Base-by-base conservation (phyloP, 1,284 basidiomycete genomes). In the Meripilus lineatus region DNA sequence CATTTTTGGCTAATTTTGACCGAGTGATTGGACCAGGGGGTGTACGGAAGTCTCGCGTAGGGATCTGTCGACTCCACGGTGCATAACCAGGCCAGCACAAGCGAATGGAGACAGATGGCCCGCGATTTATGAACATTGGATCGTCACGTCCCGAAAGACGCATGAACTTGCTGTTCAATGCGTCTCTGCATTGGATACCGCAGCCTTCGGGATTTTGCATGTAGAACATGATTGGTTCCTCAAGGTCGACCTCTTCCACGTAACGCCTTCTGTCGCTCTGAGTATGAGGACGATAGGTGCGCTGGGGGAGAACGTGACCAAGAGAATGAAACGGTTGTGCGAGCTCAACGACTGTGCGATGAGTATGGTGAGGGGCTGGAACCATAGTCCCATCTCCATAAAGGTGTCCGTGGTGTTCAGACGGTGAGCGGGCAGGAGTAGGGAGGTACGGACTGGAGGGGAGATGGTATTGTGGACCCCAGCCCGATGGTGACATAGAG, bases 71-170 rank as follows among this genome's bases (percentile, higher is more conserved):
- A 46, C 79, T 83, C 83, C 83, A 88, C 32, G 75, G 69, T n/a
- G 75, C 66, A 52, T 86, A 87, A 0, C 84, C 83, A 5, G 82
- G 82, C 84, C 85, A 88, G 84, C 87, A 48, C 15, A 88, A 66
- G 22, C 84, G 75, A 44, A 88, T 81, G 1, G 84, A 86, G 21
- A 88, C 81, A 35, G 84, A 86, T 3, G 85, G 85, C 3, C 85
- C 85, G 40, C 83, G 74, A 4, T 75, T 70, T 50, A 73, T 66
- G 51, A 88, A 84, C 56, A 88, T 79, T 4, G 66, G 64, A 48
- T 82, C 77, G 32, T 85, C 80, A 28, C 76, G 75, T 36, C 70
- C 66, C 13, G 58, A 55, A 10, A 81, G 61, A 24, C 64, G 53
- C 46, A 63, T 63, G 35, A 75, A 70, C 37, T 62, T 64, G 47